Base-by-base conservation (phyloP, 2,329 filamentous ascomycete species). In the Neonectria neomacrospora region DNA sequence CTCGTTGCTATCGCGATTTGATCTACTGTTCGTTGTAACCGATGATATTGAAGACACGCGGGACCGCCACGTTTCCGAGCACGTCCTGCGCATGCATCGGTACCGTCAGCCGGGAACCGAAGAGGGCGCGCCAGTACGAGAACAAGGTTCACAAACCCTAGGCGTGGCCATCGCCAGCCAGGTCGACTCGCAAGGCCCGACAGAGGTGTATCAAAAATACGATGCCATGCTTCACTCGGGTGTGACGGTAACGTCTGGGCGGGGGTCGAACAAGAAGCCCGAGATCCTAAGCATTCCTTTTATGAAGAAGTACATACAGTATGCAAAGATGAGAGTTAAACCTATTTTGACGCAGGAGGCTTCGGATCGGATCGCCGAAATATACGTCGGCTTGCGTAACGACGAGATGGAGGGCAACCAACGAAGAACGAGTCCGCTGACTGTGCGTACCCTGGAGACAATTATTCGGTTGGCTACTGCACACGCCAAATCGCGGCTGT, bases 251-350 rank as follows among this genome's bases (percentile, higher is more conserved):
- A 93, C 90, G 4, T 85, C 90, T 12, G 91, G 91, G 10, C 88
- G 93, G 41, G 92, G 92, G 11, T 82, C 90, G 26, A 88, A 88
- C 71, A 91, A 92, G 78, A 91, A 91, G 68, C 88, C 92, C 5
- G 94, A 97, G 77, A 92, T 99, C 14, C 83, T 99, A 57, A 97
- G 92, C 80, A 97, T 99, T 64, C 92, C 94, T 0, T 99, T 99
- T 80, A 94, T 99, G 84, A 99, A 99, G 83, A 99, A 99, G 81
- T 99, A 97, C 79, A 96, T 99, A 48, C 96, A 99, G 76, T 99
- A 99, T 78, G 94, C 96, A 68, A 99, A 99, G 82, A 91, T 88
- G 37, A 86, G 96, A 75, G 87, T 97, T 74, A 96, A 94, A 85
- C 96, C 96, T 0, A 83, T 97, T 42, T 83, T 99, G 65, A 97